Evolutionary conservation across 805 yeast genomes (phyloP).

Genomic region (Ogataea corticis): DNA sequence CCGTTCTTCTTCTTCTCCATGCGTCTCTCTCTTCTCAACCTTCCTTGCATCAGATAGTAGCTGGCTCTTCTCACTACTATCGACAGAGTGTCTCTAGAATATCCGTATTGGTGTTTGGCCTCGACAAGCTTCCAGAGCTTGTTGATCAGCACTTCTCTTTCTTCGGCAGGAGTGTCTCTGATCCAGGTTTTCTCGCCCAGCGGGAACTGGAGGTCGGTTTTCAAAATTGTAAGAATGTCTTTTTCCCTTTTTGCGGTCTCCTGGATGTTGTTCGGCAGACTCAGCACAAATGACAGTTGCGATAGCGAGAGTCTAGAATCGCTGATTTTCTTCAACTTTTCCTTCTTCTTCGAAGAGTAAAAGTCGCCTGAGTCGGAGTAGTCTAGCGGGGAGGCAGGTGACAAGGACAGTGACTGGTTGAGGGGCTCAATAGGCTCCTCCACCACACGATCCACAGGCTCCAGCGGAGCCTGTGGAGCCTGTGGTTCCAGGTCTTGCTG

Average conservation of each 20-base stretch:
- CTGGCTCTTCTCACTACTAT: slow-evolving; percentile 79
- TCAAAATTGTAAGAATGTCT: slow-evolving; percentile 52
- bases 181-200: slow-evolving; percentile 84
- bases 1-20: slow-evolving; percentile 39
- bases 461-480: slow-evolving; percentile 4
- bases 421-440: neutral
- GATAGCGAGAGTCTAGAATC: slow-evolving; percentile 60
- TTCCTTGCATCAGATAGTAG: slow-evolving; percentile 76
- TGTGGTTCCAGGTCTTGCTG: too few relatives aligned
- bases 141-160: slow-evolving; percentile 50
- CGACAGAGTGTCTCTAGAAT: slow-evolving; percentile 57
- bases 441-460: slow-evolving; percentile 2
- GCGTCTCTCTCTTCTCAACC: slow-evolving; percentile 68
- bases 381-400: slow-evolving; percentile 4
- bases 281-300: slow-evolving; percentile 53
- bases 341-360: slow-evolving; percentile 9
- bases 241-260: slow-evolving; percentile 60
- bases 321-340: slow-evolving; percentile 27
- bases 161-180: slow-evolving; percentile 63
- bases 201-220: slow-evolving; percentile 62
- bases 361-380: neutral
- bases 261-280: slow-evolving; percentile 46
- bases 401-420: too few relatives aligned
- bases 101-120: slow-evolving; percentile 49
- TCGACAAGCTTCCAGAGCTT: slow-evolving; percentile 50